phyloP scores from a whole-genome alignment of 164 flowering plant species.

The Chloranthus sessilifolius region DNA sequence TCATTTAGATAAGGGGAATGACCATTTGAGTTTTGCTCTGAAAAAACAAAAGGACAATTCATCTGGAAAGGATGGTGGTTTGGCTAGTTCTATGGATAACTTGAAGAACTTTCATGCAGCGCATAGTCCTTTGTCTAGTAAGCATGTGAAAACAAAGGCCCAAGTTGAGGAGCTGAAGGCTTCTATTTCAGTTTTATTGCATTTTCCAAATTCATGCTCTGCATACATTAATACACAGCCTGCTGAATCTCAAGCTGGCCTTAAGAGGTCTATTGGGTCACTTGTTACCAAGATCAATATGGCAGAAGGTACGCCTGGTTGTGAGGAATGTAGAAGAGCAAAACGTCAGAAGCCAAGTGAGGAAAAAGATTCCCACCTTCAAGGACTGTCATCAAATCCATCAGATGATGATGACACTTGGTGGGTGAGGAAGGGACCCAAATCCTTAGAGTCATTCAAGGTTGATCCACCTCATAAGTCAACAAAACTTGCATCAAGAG shows the following conservation, averaged over 20 bases:
- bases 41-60: slow-evolving; percentile 25
- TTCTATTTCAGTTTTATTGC: slow-evolving; percentile 59
- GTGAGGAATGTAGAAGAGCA: slow-evolving; percentile 81
- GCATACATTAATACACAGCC: slow-evolving; percentile 25
- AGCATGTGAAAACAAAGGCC: slow-evolving; percentile 23
- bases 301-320: slow-evolving; percentile 70
- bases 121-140: slow-evolving; percentile 19
- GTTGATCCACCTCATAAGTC: slow-evolving; percentile 68
- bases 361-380: slow-evolving; percentile 44
- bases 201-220: slow-evolving; percentile 37
- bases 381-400: slow-evolving; percentile 34
- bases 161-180: slow-evolving; percentile 58
- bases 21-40: slow-evolving; percentile 6
- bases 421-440: slow-evolving; percentile 82
- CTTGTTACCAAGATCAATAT: slow-evolving; percentile 27
- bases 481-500: slow-evolving; percentile 60
- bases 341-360: slow-evolving; percentile 73
- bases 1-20: slow-evolving; percentile 12
- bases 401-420: slow-evolving; percentile 84
- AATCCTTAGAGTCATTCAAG: slow-evolving; percentile 48
- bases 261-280: slow-evolving; percentile 45
- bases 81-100: slow-evolving; percentile 29
- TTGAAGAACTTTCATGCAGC: slow-evolving; percentile 29
- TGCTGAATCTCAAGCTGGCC: slow-evolving; percentile 55
- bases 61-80: slow-evolving; percentile 27